Evolutionary conservation across 768 basidiomycete species (phyloP).

Genomic region (Lactarius vividus): DNA sequence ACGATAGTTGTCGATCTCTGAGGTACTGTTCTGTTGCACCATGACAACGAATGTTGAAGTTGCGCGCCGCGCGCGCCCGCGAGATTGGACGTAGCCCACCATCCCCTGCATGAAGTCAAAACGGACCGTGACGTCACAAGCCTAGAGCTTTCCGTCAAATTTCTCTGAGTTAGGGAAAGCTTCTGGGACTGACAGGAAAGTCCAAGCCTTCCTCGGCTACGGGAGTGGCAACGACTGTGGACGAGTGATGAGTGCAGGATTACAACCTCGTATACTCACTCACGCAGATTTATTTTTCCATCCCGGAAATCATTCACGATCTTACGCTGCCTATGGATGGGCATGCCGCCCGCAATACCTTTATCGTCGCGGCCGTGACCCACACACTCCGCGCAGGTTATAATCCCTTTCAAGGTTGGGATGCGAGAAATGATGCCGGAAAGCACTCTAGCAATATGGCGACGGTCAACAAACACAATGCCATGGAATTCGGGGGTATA

Average conservation of each 20-base stretch:
- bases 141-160: constrained; percentile 40
- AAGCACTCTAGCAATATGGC: constrained; percentile 72
- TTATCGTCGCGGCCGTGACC: constrained; percentile 51
- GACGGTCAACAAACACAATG: constrained; percentile 85
- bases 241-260: constrained; percentile 1
- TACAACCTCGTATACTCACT: constrained; percentile 32
- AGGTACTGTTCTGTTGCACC: constrained; percentile 59
- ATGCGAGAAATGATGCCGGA: constrained; percentile 61
- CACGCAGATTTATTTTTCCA: constrained; percentile 65
- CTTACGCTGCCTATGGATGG: constrained; percentile 51
- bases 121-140: constrained; percentile 82
- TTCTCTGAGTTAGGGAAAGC: not conserved
- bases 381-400: constrained; percentile 64
- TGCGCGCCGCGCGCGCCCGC: constrained; percentile 78
- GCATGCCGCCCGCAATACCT: constrained; percentile 51
- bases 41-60: constrained; percentile 79
- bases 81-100: constrained; percentile 85
- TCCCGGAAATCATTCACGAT: constrained; percentile 64
- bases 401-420: constrained; percentile 52
- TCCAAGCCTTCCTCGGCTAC: constrained; percentile 94
- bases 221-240: constrained; percentile 71
- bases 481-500: constrained; percentile 62
- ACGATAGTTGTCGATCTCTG: constrained; percentile 57
- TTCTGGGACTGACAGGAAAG: constrained; percentile 58
- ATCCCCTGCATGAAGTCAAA: constrained; percentile 82